Conservation (phyloP, 345 rosid genomes). For the Eucalyptus pumila region DNA sequence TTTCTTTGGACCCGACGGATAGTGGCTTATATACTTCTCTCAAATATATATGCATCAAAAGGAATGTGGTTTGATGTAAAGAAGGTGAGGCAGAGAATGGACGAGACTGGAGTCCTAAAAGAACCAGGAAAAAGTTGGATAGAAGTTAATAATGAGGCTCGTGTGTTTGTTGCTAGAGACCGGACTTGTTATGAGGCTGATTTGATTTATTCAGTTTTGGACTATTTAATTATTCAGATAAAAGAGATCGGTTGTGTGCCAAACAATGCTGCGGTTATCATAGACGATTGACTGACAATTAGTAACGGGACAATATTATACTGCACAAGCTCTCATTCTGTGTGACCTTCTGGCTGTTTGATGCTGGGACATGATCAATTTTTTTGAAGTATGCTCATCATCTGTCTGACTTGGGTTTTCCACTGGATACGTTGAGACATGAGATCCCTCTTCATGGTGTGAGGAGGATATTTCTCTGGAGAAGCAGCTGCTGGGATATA, state of each 20-base stretch:
- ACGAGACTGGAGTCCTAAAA: conserved; percentile 37
- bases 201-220: conserved; percentile 22
- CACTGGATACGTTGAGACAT: background rate
- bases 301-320: background rate
- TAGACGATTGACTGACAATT: background rate
- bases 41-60: conserved; percentile 46
- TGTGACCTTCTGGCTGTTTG: background rate
- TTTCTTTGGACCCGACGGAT: conserved; percentile 36
- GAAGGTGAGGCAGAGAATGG: conserved; percentile 52
- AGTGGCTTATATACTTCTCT: conserved; percentile 57
- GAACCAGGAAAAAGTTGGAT: conserved; percentile 79
- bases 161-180: conserved; percentile 47
- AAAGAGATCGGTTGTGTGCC: conserved; percentile 14
- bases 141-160: conserved; percentile 18
- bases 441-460: background rate
- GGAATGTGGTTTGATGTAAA: conserved; percentile 62
- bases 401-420: background rate
- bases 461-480: background rate
- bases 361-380: background rate
- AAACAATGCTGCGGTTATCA: background rate
- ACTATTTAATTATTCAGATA: conserved; percentile 35
- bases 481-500: background rate
- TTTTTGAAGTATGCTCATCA: background rate
- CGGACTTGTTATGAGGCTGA: conserved; percentile 15
- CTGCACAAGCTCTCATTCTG: background rate